phyloP scores from a whole-genome alignment of 345 rosid genomes.

The Cochlearia excelsa region DNA sequence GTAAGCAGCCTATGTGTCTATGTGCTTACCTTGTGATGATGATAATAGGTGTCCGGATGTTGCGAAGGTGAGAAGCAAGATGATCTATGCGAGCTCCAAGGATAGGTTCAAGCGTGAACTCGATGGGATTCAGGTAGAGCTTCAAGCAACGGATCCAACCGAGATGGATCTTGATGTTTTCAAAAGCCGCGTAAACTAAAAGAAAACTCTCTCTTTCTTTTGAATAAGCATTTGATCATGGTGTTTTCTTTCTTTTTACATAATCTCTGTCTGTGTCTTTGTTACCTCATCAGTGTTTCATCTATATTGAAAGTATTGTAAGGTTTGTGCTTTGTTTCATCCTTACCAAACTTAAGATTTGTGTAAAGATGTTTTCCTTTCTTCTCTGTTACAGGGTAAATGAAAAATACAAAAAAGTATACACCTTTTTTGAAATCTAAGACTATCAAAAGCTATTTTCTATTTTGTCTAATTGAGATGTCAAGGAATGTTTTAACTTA shows the following conservation, averaged over 20 bases:
- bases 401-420: neutral
- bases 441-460: neutral
- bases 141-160: no score
- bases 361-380: neutral
- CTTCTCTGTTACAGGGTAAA: neutral
- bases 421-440: neutral
- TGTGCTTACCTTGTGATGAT: neutral
- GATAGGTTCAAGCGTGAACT: no score
- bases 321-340: neutral
- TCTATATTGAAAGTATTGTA: neutral
- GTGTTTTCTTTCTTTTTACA: neutral
- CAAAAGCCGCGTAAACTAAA: no score
- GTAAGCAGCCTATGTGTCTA: neutral
- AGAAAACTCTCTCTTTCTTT: no score
- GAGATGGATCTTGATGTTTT: no score
- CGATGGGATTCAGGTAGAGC: no score
- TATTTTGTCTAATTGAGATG: slow-evolving; percentile 1
- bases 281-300: neutral
- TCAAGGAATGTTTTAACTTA: slow-evolving; percentile 7
- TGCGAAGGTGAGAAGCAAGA: slow-evolving; percentile 58
- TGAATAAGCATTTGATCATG: neutral
- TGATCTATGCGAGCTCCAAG: slow-evolving; percentile 30
- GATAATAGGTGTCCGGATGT: slow-evolving; percentile 53
- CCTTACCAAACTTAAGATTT: neutral
- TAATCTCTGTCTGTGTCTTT: neutral